phyloP scores from a whole-genome alignment of 2,329 filamentous ascomycete species.

The Phaeosphaeriaceae sp. region DNA sequence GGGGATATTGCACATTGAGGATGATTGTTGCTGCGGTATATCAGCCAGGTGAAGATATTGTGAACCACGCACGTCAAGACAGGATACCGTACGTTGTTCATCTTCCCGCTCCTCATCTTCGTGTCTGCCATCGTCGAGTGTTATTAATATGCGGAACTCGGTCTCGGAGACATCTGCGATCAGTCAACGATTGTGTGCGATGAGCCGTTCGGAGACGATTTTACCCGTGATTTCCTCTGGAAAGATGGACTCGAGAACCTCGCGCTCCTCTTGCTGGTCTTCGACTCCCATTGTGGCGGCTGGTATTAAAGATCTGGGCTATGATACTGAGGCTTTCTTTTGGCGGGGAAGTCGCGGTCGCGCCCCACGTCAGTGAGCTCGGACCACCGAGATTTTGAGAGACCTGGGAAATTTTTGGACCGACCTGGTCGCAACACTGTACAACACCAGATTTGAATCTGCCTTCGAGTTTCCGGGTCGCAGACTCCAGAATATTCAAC shows the following conservation, averaged over 20 bases:
- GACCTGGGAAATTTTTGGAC: constrained; percentile 29
- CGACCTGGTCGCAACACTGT: constrained; percentile 1
- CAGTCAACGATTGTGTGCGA: neutral
- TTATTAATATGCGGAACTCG: constrained; percentile 84
- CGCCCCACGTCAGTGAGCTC: constrained; percentile 33
- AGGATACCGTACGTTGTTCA: constrained; percentile 53
- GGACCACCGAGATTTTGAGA: constrained; percentile 23
- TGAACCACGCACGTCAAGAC: neutral
- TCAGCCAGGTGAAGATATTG: constrained; percentile 2
- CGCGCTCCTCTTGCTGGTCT: constrained; percentile 94
- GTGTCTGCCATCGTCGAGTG: constrained; percentile 72
- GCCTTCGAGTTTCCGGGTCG: neutral
- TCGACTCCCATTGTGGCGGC: constrained; percentile 62
- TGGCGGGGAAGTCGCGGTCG: constrained; percentile 24
- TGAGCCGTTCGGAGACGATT: neutral
- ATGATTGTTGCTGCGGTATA: constrained; percentile 67
- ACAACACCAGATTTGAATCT: neutral
- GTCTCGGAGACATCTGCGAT: constrained; percentile 84
- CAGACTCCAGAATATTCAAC: constrained; percentile 1
- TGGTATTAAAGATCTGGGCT: constrained; percentile 6
- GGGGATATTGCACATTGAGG: constrained; percentile 88
- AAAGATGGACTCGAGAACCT: constrained; percentile 98
- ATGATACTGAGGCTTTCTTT: constrained; percentile 23
- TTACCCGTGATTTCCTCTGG: constrained; percentile 93
- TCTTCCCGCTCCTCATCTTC: constrained; percentile 65